Evolutionary conservation across 2,329 filamentous ascomycete genomes (phyloP).

Genomic region (Fusarium decemcellulare): DNA sequence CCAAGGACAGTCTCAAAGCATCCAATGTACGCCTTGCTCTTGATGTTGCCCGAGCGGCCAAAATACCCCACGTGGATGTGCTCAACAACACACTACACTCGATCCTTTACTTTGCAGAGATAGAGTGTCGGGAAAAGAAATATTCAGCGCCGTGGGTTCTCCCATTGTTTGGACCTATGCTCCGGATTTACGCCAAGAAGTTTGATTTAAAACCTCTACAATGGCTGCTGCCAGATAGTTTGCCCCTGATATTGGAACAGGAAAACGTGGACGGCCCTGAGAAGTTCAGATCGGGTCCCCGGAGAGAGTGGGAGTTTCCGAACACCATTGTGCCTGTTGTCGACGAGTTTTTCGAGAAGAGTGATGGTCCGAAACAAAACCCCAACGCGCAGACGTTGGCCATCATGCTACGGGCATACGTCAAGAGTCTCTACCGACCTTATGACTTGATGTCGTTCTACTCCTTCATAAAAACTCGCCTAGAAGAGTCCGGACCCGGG

Average conservation of each 20-base stretch:
- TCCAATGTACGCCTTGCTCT: conserved; percentile 61
- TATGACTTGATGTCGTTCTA: conserved; percentile 63
- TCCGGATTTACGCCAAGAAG: conserved; percentile 63
- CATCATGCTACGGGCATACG: conserved; percentile 64
- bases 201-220: conserved; percentile 64
- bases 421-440: conserved; percentile 56
- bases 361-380: conserved; percentile 42
- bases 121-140: conserved; percentile 54
- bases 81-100: conserved; percentile 62
- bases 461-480: conserved; percentile 59
- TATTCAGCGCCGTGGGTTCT: conserved; percentile 50
- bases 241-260: conserved; percentile 50
- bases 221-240: conserved; percentile 53
- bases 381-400: conserved; percentile 58
- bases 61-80: conserved; percentile 54
- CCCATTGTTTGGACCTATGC: conserved; percentile 62
- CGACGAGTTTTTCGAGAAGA: conserved; percentile 49
- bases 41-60: conserved; percentile 63
- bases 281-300: conserved; percentile 39
- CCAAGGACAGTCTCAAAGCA: conserved; percentile 70
- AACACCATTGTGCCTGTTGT: conserved; percentile 52
- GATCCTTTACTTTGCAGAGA: conserved; percentile 60
- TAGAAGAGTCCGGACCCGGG: conserved; percentile 52
- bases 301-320: conserved; percentile 49
- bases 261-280: conserved; percentile 37